Base-by-base conservation (phyloP, 495 filamentous ascomycete species). In the Sabuloglossum arenarium region DNA sequence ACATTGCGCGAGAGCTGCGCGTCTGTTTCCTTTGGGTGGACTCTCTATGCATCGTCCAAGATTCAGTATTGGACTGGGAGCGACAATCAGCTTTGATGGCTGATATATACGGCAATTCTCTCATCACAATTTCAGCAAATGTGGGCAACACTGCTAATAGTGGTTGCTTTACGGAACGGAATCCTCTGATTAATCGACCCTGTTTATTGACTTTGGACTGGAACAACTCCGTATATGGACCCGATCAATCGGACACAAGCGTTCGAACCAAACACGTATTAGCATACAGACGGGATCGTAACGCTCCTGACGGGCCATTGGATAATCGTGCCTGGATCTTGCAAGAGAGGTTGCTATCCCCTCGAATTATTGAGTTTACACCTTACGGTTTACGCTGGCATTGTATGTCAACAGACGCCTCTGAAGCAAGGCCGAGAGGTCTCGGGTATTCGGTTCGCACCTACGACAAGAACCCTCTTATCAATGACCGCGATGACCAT, bases 11-110 rank as follows among this genome's bases (percentile, higher is more conserved):
- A 29, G 31, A 11, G 47, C 59, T 68, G 16, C 60, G 62, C 23
- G 28, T 63, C 12, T 50, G 29, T 11, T 66, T 63, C 52, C 32
- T 68, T 3, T 68, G 66, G 66, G 60, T 67, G 24, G 66, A 68
- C 57, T 53, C 62, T 21, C 53, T 68, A 21, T 67, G 66, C 54
- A 66, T 68, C 45, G 16, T 67, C 9, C 66, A 68, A 58, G 58
- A 68, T 30, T 10, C 8, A 23, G 1, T 45, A 45, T 10, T 60
- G 64, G 45, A 58, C 24, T 55, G 55, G 59, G 28, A 53, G 37
- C 24, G n/a, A 3, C 62, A 67, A 27, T 55, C 56, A 19, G 31
- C 30, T 16, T 45, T 56, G 32, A 67, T 67, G 64, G 28, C 31
- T 23, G 34, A 55, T 21, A 60, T 64, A 30, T 67, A 64, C 47